Base-by-base conservation (phyloP, 768 basidiomycete genomes). In the Mycena kentingensis region DNA sequence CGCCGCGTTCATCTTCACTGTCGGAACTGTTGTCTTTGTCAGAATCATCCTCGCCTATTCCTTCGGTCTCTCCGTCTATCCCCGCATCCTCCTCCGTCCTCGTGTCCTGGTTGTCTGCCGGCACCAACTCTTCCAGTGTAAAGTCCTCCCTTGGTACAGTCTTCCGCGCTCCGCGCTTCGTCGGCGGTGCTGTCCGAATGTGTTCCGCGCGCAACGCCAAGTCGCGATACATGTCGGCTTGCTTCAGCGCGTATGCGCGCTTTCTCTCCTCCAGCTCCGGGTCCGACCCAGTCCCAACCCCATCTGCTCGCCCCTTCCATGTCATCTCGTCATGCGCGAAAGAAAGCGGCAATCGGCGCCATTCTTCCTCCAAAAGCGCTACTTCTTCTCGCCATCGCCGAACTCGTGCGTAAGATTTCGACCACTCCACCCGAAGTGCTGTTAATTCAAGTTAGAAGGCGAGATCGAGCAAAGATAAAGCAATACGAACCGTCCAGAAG, bases 391-490 rank as follows among this genome's bases (percentile, higher is more conserved):
- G 22, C 58, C 58, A 60, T 3, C 43, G 48, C 11, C 35, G 24
- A 0, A 25, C 16, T 3, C 37, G 46, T 5, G 44, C 48, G 8
- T 19, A 51, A 3, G 57, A 41, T 28, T 57, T 52, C 8, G 32
- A 49, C 47, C 50, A 60, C 28, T 60, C 59, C 8, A 60, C 35
- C 6, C 21, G 35, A 7, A 58, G 26, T 0, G 51, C 59, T 60
- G 18, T n/a, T n/a, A n/a, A n/a, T 19, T 5, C 13, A 13, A 15
- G 12, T 22, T 34, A 32, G 13, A 24, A 32, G 8, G 13, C n/a
- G 18, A 24, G 18, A n/a, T 15, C 15, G n/a, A 18, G 18, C 15
- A 4, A 8, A 22, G 10, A 37, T 22, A 24, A 27, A 11, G 6
- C 11, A 21, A 22, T 10, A 21, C 22, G 11, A 19, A 52, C 49